phyloP scores from a whole-genome alignment of 192 early-diverging fungal genomes.

The Backusella morwellensis region DNA sequence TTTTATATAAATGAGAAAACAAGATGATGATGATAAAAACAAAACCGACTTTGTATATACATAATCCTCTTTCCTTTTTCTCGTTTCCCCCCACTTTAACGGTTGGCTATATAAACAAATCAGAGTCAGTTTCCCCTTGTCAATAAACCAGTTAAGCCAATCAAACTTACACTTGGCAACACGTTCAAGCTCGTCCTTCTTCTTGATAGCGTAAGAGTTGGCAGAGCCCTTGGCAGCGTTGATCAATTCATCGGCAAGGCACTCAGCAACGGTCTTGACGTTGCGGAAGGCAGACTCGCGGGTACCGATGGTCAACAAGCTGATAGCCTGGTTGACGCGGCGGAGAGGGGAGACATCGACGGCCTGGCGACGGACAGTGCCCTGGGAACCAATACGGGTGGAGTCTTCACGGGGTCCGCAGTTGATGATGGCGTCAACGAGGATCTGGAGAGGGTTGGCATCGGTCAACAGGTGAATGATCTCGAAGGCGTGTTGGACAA shows the following conservation, averaged over 20 bases:
- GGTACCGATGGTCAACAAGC: constrained; percentile 92
- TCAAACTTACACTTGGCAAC: constrained; percentile 62
- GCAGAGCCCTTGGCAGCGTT: constrained; percentile 96
- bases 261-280: constrained; percentile 99
- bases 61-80: not conserved
- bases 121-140: not conserved
- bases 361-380: constrained; percentile 98
- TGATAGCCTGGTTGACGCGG: constrained; percentile 95
- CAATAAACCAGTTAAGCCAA: not conserved
- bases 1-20: not conserved
- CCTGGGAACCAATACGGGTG: constrained; percentile 95
- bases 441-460: constrained; percentile 96
- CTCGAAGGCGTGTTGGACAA: constrained; percentile 99
- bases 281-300: constrained; percentile 99
- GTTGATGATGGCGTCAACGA: constrained; percentile 99
- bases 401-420: constrained; percentile 99
- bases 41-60: not conserved
- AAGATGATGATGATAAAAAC: not conserved
- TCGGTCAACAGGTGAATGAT: constrained; percentile 98
- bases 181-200: constrained; percentile 98
- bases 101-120: not conserved
- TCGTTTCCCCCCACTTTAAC: not conserved
- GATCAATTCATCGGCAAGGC: constrained; percentile 99
- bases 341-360: constrained; percentile 99
- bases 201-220: constrained; percentile 99